Percentiles rank a stretch among this genome's conserved stretches.
phyloP scores from a whole-genome alignment of 1,284 basidiomycete species.

The Schizophyllum amplum region DNA sequence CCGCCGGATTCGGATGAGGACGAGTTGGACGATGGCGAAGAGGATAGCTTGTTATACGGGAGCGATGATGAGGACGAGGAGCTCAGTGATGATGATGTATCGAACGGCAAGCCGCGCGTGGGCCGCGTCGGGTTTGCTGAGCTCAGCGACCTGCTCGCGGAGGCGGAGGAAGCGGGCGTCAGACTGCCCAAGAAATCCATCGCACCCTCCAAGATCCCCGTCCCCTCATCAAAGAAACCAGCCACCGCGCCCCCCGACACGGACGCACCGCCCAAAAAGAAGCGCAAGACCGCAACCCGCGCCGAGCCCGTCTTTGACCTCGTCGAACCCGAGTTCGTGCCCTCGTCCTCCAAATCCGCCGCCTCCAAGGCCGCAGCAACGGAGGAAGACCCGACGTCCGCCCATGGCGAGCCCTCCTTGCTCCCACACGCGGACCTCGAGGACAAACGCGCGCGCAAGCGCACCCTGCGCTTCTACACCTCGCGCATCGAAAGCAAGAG shows the following conservation, averaged over 20 bases:
- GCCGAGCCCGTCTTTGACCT: constrained; percentile 54
- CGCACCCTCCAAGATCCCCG: too few species aligned
- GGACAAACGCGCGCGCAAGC: constrained; percentile 77
- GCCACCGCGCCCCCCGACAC: neutral
- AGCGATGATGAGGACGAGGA: constrained; percentile 25
- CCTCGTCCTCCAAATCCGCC: constrained; percentile 23
- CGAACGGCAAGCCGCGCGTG: constrained; percentile 16
- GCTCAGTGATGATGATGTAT: constrained; percentile 21
- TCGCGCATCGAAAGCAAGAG: constrained; percentile 72
- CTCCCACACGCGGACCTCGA: constrained; percentile 65
- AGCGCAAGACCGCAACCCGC: constrained; percentile 26
- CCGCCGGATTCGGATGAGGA: constrained; percentile 38
- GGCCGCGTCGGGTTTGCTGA: constrained; percentile 43
- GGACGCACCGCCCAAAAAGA: constrained; percentile 28
- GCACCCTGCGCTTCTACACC: constrained; percentile 81
- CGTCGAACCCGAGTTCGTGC: constrained; percentile 58
- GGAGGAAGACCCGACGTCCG: constrained; percentile 26
- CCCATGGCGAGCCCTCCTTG: constrained; percentile 68
- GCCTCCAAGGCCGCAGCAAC: constrained; percentile 17
- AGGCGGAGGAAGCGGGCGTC: constrained; percentile 23
- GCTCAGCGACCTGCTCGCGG: constrained; percentile 45
- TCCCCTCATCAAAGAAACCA: too few species aligned
- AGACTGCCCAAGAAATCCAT: constrained; percentile 17
- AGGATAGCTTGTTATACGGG: constrained; percentile 24
- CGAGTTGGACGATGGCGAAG: constrained; percentile 24